Evolutionary conservation across 495 filamentous ascomycete species (phyloP), one percentile per base, ranked within the genome.

Genomic region (Tuber borchii): DNA sequence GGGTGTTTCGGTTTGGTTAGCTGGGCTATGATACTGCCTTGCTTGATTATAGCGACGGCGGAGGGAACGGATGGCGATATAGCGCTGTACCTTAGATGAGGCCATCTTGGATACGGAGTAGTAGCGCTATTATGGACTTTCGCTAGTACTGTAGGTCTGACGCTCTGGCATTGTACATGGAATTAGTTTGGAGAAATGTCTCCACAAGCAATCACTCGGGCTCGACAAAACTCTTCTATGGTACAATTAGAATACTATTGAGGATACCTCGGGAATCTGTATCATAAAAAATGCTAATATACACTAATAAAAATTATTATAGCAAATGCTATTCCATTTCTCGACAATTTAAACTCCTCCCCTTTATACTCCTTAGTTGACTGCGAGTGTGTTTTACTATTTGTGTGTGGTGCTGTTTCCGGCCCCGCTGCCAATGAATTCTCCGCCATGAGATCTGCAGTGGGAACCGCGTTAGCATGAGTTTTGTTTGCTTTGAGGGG

Each of bases 401-500:
- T 16, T 45, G 22, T 34, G 51, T 31, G 34, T n/a, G 70, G 71
- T 78, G 46, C 68, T 73, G 40, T 75, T 79, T 46, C 34, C 43
- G 26, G 42, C 72, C 61, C 69, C 48, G 34, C 70, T 48, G 19
- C 70, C 70, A 69, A 79, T 48, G n/a, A 76, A 79, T 20, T 74
- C 44, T 19, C 76, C 78, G 19, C 78, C 78, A 22, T 79, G 78
- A 31, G 45, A 31, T 26, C 56, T 65, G 14, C 26, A 1, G 14
- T 8, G 16, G 14, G 10, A 17, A 31, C 56, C 12, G 5, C 14
- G 56, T 65, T 65, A 65, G 56, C 14, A 4, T 3, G 56, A 65
- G 14, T 26, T 65, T 65, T 65, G 56, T 6, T 26, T 14, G 3
- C 56, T 34, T 34, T 65, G 31, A 14, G 26, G 1, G 16, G 16